Evolutionary conservation across 495 filamentous ascomycete genomes (phyloP).

Genomic region (Massariosphaeria phaeospora): DNA sequence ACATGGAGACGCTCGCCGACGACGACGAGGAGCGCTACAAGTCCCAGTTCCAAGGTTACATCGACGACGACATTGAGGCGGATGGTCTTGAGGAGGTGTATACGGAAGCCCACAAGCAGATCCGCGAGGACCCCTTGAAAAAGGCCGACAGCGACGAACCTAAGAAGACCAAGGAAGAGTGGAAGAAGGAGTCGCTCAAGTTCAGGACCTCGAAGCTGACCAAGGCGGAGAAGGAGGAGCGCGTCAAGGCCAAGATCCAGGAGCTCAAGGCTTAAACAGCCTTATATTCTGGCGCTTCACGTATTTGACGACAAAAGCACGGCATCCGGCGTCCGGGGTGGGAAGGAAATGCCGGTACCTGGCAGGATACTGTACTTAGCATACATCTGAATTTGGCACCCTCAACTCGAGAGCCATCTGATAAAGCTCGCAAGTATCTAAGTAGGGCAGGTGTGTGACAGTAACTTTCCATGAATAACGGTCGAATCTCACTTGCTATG

Average conservation of each 20-base stretch:
- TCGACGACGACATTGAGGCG: slow-evolving; percentile 92
- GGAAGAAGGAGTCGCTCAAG: slow-evolving; percentile 94
- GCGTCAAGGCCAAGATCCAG: slow-evolving; percentile 84
- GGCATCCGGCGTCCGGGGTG: slow-evolving; percentile 29
- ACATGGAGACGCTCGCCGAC: slow-evolving; percentile 99
- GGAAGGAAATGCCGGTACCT: slow-evolving; percentile 10
- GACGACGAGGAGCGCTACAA: slow-evolving; percentile 99
- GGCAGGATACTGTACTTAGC: slow-evolving; percentile 6
- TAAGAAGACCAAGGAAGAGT: slow-evolving; percentile 95
- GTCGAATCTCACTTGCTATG: no score
- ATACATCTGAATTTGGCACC: background rate
- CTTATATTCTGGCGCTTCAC: background rate
- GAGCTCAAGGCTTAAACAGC: slow-evolving; percentile 50
- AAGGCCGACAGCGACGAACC: slow-evolving; percentile 70
- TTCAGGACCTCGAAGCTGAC: slow-evolving; percentile 69
- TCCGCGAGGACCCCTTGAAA: slow-evolving; percentile 97
- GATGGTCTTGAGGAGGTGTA: slow-evolving; percentile 98
- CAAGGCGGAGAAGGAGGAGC: slow-evolving; percentile 69
- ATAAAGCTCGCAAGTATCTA: no score
- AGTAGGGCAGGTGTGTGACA: background rate
- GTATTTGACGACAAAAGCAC: slow-evolving; percentile 22
- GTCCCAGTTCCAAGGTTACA: slow-evolving; percentile 94
- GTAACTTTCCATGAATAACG: no score
- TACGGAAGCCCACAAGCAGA: slow-evolving; percentile 87
- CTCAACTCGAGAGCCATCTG: no score